Evolutionary conservation across 2,329 filamentous ascomycete genomes (phyloP), one percentile per base, ranked within the genome.

Genomic region (Exophiala lecanii-corni): DNA sequence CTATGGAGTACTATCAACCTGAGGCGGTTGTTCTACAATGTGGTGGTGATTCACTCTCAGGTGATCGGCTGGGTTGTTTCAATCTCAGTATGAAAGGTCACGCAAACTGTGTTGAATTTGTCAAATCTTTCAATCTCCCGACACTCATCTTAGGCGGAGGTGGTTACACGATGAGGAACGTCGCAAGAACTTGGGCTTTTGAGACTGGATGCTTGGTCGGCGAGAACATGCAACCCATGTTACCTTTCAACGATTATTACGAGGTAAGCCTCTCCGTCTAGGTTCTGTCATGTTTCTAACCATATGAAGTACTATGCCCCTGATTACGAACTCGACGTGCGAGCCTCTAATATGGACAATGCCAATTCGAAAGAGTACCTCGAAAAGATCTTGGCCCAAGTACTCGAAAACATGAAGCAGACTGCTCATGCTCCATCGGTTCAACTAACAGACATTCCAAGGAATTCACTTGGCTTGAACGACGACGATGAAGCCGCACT

Each of bases 181-280:
- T 76, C 38, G 70, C 73, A 33, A 72, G 79, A 36, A 82, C 79
- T 1, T 82, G 77, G 79, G 71, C 71, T 16, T 78, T 72, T 56
- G 69, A 96, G 79, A 84, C 67, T 55, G 91, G 91, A 53, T 77
- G 89, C 45, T 75, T 97, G 6, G 86, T 96, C 15, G 86, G 86
- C 19, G 80, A 89, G 47, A 76, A 86, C 20, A 86, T 97, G 76
- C 76, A 80, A 9, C 76, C 84, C 4, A 82, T 86, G n/a, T 74
- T 97, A 30, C 91, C 91, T 1, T 97, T 89, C 65, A 97, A 95
- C 52, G 91, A 97, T 70, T 97, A 97, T 65, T 97, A 97, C 59
- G 81, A 84, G 62, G 74, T 76, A 60, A 57, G 65, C 15, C 13
- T 35, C 17, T 17, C 9, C 6, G 12, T 10, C 5, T n/a, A 7